Evolutionary conservation across 176 grass and related monocot genomes (phyloP), one percentile per base, ranked within the genome.

Genomic region (Themeda triandra): DNA sequence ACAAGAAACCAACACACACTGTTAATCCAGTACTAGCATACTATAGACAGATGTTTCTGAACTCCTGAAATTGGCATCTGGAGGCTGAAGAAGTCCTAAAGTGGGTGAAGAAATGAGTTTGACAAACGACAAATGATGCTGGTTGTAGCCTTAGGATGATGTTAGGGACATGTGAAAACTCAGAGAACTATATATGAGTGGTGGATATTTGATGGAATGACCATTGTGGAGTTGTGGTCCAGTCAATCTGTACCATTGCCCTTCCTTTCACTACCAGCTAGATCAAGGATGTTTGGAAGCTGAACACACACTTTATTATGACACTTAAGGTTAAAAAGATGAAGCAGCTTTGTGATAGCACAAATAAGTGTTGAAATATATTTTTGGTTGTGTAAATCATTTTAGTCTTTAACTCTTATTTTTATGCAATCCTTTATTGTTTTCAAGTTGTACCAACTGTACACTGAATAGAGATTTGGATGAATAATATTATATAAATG

Each of bases 81-180:
- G 90, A 92, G 44, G 85, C 90, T 44, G 86, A 83, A 79, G 86
- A 75, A 48, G 49, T 92, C 69, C 56, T 89, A 76, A 78, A 87
- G 68, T 39, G 69, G 82, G 78, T 86, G 79, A 95, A 87, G 79
- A 89, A 84, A 80, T 62, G 31, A 48, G 93, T 8, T 54, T 88
- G 82, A 49, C 59, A 58, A 95, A 90, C 80, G 13, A 48, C 13
- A 54, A 54, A 54, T 6, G 75, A 92, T 69, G 80, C 85, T 15
- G 88, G 85, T 17, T 87, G 85, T 88, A 92, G 83, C 83, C 78
- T 90, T 56, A 71, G 73, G 29, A 4, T 4, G 64, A 87, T 85
- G 77, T 76, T 81, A 81, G 83, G 21, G 81, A 81, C 48, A 85
- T 10, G 7, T 68, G 21, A 71, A 19, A 48, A 8, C 28, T 66